Base-by-base conservation (phyloP, 192 early-diverging fungal species). In the Oehlia diaphana region DNA sequence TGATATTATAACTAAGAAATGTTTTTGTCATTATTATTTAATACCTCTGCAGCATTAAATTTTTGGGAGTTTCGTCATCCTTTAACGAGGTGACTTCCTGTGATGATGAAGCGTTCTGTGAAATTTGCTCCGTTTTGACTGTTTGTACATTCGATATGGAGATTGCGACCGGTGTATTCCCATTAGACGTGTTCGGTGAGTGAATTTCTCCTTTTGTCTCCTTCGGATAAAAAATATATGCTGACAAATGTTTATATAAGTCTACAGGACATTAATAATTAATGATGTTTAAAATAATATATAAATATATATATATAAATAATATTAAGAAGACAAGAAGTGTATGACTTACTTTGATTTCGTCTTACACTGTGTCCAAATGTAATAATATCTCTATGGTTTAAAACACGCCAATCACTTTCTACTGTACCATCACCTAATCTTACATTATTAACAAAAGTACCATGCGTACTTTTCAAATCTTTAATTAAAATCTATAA, bases 401-500 rank as follows among this genome's bases (percentile, higher is more conserved):
- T 70, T 39, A 79, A 79, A 3, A n/a, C 26, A 9, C 37, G 19
- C 31, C 44, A 71, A 35, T 79, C 77, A 47, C 75, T 77, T 28
- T 61, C 63, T 9, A 23, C 13, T 49, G 63, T 23, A 19, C 75
- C 75, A 44, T 79, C 50, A 0, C 69, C 67, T 21, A 79, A 19
- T 2, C 77, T 31, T 61, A 16, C 26, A 62, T 19, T 70, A 71
- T 79, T 79, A 13, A 79, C 35, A n/a, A 79, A 79, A 71, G 77
- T 79, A 62, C 77, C 77, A 70, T 79, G 77, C 3, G 77, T 79
- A 63, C 77, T 79, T 63, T 63, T 79, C 31, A 67, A 35, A 62
- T 79, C 77, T 71, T 79, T 79, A 39, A 79, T 79, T 23, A 37
- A 47, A 62, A 79, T 79, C 77, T 79, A 10, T n/a, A 62, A 42